Evolutionary conservation across 148 eudicot species (phyloP), one percentile per base, ranked within the genome.

Genomic region (Camellia lanceoleosa): DNA sequence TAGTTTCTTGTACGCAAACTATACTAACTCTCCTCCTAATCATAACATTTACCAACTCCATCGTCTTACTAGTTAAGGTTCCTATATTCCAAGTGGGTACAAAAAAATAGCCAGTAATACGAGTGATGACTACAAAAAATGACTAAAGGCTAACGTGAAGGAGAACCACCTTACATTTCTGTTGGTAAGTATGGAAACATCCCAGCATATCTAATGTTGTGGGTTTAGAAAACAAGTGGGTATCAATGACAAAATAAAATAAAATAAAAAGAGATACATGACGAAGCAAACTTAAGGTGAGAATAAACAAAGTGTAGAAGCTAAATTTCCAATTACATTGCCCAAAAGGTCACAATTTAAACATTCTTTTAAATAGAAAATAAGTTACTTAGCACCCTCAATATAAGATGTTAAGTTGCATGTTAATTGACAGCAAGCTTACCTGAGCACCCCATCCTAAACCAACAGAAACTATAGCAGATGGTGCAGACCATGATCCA

Each of bases 401-500:
- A 71, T 51, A 71, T 2, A 12, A 54, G 8, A 9, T 52, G 75
- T 54, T 19, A 20, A 71, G 19, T 49, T 20, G 41, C 54, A 18
- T 55, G 9, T n/a, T 49, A 60, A 61, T 16, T 56, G 20, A 74
- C 47, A 19, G 38, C 19, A 70, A 64, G 69, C 69, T 71, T 88
- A 97, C 98, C 99, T 97, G 99, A 61, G 91, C 96, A 79, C 99
- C 99, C 99, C 99, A 97, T 80, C 97, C 99, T 82, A 97, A 86
- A 81, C 99, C 99, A 83, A 81, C 91, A 13, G 99, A 97, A 64
- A 84, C 85, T 80, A 97, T 90, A 78, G 99, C 99, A 73, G 99
- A 97, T 75, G 99, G 99, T 52, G 99, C 97, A 78, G 99, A 97
- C 99, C 99, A 97, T 74, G 95, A 90, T 76, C 99, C 99, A 84